Evolutionary conservation across 176 grass and related monocot genomes (phyloP).

Genomic region (Canna indica): DNA sequence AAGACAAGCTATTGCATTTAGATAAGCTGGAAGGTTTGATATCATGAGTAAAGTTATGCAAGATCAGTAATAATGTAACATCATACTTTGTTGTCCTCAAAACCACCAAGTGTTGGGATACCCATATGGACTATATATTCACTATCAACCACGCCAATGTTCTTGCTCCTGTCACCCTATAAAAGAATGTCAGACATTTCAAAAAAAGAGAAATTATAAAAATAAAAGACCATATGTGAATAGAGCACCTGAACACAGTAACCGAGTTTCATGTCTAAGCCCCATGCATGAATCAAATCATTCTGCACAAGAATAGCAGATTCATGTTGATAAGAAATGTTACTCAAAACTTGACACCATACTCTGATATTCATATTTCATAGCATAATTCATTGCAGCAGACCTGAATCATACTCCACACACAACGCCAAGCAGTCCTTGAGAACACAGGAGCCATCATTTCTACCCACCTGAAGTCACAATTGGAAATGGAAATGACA

Average conservation of each 20-base stretch:
- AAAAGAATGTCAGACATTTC: not conserved
- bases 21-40: not conserved
- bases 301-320: not conserved
- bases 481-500: not conserved
- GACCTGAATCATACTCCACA: constrained; percentile 16
- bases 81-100: constrained; percentile 3
- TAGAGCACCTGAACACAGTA: constrained; percentile 15
- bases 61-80: not conserved
- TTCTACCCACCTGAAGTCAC: constrained; percentile 11
- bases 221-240: not conserved
- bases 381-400: not conserved
- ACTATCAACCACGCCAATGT: constrained; percentile 7
- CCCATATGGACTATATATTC: constrained; percentile 18
- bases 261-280: constrained; percentile 16
- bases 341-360: not conserved
- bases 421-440: constrained; percentile 12
- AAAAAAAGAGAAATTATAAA: not conserved
- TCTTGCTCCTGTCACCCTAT: constrained; percentile 9
- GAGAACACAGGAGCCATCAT: constrained; percentile 20
- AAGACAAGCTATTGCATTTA: not conserved
- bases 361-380: not conserved
- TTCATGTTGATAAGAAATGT: not conserved
- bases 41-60: not conserved
- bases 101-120: constrained; percentile 11
- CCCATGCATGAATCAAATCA: constrained; percentile 20